Evolutionary conservation across 2,329 filamentous ascomycete genomes (phyloP).

Genomic region (Myriangium duriaei): DNA sequence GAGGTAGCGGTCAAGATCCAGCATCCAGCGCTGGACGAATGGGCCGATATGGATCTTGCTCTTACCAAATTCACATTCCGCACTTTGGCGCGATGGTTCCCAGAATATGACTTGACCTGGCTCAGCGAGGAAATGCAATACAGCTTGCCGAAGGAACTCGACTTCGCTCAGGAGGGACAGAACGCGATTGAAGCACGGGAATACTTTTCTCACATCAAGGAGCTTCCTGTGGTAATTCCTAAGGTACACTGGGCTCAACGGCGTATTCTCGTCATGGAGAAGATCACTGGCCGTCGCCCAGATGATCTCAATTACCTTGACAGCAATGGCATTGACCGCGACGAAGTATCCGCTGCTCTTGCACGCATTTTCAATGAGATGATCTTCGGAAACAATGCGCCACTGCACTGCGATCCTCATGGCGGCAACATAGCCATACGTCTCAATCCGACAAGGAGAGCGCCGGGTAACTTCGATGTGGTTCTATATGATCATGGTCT

Average conservation of each 20-base stretch:
- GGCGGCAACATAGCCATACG: slow-evolving; percentile 92
- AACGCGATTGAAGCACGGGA: slow-evolving; percentile 71
- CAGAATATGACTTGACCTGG: slow-evolving; percentile 96
- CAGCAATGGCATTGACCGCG: slow-evolving; percentile 73
- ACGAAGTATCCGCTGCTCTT: slow-evolving; percentile 85
- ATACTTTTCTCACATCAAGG: slow-evolving; percentile 64
- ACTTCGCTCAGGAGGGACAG: slow-evolving; percentile 73
- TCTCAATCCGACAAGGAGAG: slow-evolving; percentile 50
- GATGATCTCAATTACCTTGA: slow-evolving; percentile 87
- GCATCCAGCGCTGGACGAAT: slow-evolving; percentile 79
- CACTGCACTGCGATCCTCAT: slow-evolving; percentile 92
- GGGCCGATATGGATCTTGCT: slow-evolving; percentile 75
- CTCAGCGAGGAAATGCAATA: slow-evolving; percentile 83
- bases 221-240: slow-evolving; percentile 76
- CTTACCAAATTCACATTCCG: slow-evolving; percentile 83
- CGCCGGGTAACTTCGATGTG: slow-evolving; percentile 72
- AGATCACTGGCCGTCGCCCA: slow-evolving; percentile 70
- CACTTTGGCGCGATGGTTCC: slow-evolving; percentile 83
- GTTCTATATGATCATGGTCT: slow-evolving; percentile 95
- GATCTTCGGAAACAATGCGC: slow-evolving; percentile 85
- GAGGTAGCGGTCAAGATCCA: slow-evolving; percentile 94
- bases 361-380: slow-evolving; percentile 97
- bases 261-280: slow-evolving; percentile 91
- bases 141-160: slow-evolving; percentile 80
- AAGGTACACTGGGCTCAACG: slow-evolving; percentile 80